Base-by-base conservation (phyloP, 805 yeast genomes). In the Lipomyces sp. region DNA sequence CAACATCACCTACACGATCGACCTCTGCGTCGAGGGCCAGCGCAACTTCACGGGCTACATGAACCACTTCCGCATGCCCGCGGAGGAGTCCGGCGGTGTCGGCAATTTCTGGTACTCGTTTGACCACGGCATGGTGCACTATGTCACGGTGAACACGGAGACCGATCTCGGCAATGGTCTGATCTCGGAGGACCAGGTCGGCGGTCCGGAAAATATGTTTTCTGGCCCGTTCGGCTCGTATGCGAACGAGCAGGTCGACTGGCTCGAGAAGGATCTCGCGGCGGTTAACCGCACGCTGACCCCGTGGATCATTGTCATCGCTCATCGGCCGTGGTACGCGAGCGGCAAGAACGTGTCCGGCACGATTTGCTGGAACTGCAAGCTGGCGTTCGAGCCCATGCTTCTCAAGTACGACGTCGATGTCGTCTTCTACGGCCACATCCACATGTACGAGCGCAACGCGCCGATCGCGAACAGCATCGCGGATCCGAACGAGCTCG, bases 301-400 rank as follows among this genome's bases (percentile, higher is more conserved):
- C 16, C 69, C 69, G 4, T 65, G 57, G 54, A 36, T 54, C 28
- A 32, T 49, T 21, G 53, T 45, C 47, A 19, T 32, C 56, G 68
- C 64, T 16, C 68, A 65, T 49, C 57, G 67, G 21, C 68, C 68
- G 10, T 65, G 66, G 67, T 65, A 65, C 43, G 64, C 58, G n/a
- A 55, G 65, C 57, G 66, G 48, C 55, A 8, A 48, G 52, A 49
- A 49, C 39, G 55, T 41, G 28, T 49, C 55, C 26, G 13, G 21
- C 32, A 49, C 57, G 11, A 41, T 49, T 19, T 48, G 59, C 51
- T 33, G 49, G 60, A 58, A 54, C 52, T 45, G 63, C 53, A 44
- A 45, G 32, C 22, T 28, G 16, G 59, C 53, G 10, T 55, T 55
- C 36, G 59, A 55, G 44, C 51, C 50, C 13, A 33, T 53, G n/a